These are phyloP conservation scores for Xylaria telfairii DNA, from an alignment of 495 filamentous ascomycete genomes.

Conservation along the genomic window DNA sequence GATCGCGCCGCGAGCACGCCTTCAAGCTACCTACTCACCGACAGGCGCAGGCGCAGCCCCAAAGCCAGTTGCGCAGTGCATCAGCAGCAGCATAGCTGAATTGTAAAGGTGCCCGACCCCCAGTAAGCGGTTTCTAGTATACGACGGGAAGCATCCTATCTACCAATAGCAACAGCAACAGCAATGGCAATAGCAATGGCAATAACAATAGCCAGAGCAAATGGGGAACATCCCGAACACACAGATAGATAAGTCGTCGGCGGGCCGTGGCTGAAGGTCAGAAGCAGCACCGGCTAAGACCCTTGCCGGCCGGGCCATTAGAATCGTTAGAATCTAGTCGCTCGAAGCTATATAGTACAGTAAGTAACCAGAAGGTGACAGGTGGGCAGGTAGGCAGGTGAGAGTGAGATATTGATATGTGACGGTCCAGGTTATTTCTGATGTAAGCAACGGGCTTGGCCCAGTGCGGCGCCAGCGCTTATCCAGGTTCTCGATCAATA, in stretches of 20 bases:
- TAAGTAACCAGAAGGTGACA: background rate
- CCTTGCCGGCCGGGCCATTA: background rate
- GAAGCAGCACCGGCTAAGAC: background rate
- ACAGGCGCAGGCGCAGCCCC: background rate
- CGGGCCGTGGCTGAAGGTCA: constrained; percentile 9
- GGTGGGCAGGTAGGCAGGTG: background rate
- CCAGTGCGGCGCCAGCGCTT: constrained; percentile 14
- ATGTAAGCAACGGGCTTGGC: background rate
- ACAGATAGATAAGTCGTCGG: constrained; percentile 11
- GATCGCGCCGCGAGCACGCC: background rate
- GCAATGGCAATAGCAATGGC: too few relatives aligned
- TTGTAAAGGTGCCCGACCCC: background rate
- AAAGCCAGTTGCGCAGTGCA: background rate
- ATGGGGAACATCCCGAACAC: background rate
- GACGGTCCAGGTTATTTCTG: constrained; percentile 10
- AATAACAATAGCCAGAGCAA: too few relatives aligned
- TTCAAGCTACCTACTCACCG: constrained; percentile 11
- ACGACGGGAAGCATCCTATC: background rate
- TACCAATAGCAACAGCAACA: constrained; percentile 9
- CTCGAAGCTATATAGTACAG: background rate
- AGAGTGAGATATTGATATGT: constrained; percentile 5
- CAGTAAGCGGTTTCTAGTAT: background rate
- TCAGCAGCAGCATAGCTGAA: background rate
- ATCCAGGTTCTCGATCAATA: constrained; percentile 2
- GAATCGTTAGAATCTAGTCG: background rate